A percentile compares a stretch with the other conserved stretches of the same genome.
These are phyloP conservation scores for Avena eriantha DNA, from an alignment of 176 grass and related monocot species.

Conservation along the genomic window DNA sequence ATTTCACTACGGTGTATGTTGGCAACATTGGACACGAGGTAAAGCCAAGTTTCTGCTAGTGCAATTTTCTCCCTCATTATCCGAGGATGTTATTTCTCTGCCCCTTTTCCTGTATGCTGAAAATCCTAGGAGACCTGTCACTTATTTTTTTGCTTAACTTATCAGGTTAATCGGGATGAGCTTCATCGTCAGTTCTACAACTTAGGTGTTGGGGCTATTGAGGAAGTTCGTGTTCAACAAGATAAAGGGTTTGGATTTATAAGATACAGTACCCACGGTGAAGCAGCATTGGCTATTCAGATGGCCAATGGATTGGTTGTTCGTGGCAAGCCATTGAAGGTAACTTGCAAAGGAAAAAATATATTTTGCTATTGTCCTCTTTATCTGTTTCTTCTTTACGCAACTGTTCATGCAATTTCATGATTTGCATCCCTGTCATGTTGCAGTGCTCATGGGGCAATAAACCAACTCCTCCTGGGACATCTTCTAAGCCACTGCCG, in stretches of 20 bases:
- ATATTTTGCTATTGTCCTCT: conserved; percentile 5
- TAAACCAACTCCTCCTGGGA: conserved; percentile 75
- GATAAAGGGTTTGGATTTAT: conserved; percentile 94
- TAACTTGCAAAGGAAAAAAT: conserved; percentile 33
- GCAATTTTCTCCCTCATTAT: background rate
- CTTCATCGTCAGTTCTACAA: conserved; percentile 83
- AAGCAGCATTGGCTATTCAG: conserved; percentile 84
- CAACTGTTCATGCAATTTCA: conserved; percentile 6
- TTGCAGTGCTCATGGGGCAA: conserved; percentile 81
- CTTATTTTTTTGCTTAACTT: conserved; percentile 39
- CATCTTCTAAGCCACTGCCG: conserved; percentile 70
- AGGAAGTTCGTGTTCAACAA: conserved; percentile 80
- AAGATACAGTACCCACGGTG: conserved; percentile 73
- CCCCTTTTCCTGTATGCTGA: background rate
- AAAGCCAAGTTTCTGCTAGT: conserved; percentile 25
- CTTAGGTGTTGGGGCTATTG: conserved; percentile 74
- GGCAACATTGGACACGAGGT: conserved; percentile 88
- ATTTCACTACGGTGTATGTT: conserved; percentile 86
- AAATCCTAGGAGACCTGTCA: background rate
- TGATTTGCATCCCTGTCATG: conserved; percentile 6
- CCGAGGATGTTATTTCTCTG: conserved; percentile 23
- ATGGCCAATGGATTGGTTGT: conserved; percentile 77
- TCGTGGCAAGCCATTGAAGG: conserved; percentile 76
- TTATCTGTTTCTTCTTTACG: background rate
- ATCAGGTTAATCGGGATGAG: conserved; percentile 78